Evolutionary conservation across 1,284 basidiomycete genomes (phyloP).

Genomic region (Lentinula novae-zelandiae): DNA sequence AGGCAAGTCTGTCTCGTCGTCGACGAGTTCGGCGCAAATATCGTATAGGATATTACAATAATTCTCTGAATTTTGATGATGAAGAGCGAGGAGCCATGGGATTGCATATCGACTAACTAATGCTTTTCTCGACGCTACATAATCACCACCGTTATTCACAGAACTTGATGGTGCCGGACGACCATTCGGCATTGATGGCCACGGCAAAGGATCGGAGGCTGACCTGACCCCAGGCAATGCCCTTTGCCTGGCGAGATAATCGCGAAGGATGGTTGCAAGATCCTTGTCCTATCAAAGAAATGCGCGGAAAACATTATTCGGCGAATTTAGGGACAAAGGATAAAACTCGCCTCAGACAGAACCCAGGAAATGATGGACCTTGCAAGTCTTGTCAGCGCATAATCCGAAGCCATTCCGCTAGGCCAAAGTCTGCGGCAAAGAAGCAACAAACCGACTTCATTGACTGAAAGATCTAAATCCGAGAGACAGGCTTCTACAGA

Average conservation of each 20-base stretch:
- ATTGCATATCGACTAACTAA: conserved; percentile 50
- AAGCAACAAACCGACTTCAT: conserved; percentile 69
- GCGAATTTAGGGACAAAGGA: background rate
- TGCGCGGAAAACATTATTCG: conserved; percentile 8
- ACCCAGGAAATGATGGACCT: conserved; percentile 57
- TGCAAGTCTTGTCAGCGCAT: conserved; percentile 54
- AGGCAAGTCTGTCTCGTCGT: conserved; percentile 24
- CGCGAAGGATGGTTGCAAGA: conserved; percentile 57
- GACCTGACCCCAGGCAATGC: conserved; percentile 63
- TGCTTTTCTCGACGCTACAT: conserved; percentile 50
- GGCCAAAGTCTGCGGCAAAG: conserved; percentile 69
- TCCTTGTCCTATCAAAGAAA: conserved; percentile 47
- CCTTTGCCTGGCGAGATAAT: conserved; percentile 52
- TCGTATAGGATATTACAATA: conserved; percentile 52
- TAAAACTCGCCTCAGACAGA: conserved; percentile 52
- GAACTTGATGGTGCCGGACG: conserved; percentile 39
- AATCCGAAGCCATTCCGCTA: conserved; percentile 65
- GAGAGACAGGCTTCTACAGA: conserved; percentile 69
- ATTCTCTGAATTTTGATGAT: conserved; percentile 48
- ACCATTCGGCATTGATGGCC: conserved; percentile 40
- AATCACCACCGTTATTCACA: conserved; percentile 61
- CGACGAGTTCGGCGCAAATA: conserved; percentile 41
- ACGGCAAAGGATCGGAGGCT: conserved; percentile 36
- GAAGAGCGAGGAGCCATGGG: conserved; percentile 63
- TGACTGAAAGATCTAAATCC: conserved; percentile 67